Percentiles rank a stretch among this genome's conserved stretches.
phyloP scores from a whole-genome alignment of 2,329 filamentous ascomycete species.

The Phialocephala subalpina region DNA sequence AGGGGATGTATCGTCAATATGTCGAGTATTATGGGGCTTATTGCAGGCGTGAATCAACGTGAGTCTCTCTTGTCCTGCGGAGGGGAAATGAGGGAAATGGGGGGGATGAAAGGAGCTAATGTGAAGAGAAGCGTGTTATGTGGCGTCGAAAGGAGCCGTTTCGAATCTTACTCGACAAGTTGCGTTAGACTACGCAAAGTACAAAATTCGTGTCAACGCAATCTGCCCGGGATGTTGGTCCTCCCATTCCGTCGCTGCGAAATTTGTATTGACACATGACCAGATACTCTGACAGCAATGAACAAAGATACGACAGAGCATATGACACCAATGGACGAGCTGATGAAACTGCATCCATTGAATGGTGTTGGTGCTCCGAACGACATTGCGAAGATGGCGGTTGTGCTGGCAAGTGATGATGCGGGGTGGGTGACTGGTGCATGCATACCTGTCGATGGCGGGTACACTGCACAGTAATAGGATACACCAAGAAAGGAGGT shows the following conservation, averaged over 20 bases:
- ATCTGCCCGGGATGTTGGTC: slow-evolving; percentile 58
- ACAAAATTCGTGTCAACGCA: slow-evolving; percentile 60
- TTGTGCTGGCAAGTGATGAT: slow-evolving; percentile 27
- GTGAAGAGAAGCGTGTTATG: background rate
- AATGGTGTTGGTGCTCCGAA: slow-evolving; percentile 17
- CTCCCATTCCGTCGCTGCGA: background rate
- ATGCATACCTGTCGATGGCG: slow-evolving; percentile 23
- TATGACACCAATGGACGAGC: background rate
- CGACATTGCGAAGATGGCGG: slow-evolving; percentile 21
- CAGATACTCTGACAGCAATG: slow-evolving; percentile 30
- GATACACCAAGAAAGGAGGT: background rate
- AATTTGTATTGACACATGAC: background rate
- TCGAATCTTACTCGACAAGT: slow-evolving; percentile 56
- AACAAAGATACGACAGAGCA: background rate
- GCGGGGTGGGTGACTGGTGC: slow-evolving; percentile 24
- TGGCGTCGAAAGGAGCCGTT: slow-evolving; percentile 58
- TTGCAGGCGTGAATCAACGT: slow-evolving; percentile 37
- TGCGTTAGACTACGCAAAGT: slow-evolving; percentile 56
- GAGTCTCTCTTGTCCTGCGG: background rate
- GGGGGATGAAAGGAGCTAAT: background rate
- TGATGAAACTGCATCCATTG: slow-evolving; percentile 18
- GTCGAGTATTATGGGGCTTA: slow-evolving; percentile 52
- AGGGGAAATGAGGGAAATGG: background rate
- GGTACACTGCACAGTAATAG: slow-evolving; percentile 8
- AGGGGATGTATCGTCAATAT: slow-evolving; percentile 60